These are phyloP conservation scores for Ananas comosus DNA, from an alignment of 176 grass and related monocot species.

Conservation along the genomic window DNA sequence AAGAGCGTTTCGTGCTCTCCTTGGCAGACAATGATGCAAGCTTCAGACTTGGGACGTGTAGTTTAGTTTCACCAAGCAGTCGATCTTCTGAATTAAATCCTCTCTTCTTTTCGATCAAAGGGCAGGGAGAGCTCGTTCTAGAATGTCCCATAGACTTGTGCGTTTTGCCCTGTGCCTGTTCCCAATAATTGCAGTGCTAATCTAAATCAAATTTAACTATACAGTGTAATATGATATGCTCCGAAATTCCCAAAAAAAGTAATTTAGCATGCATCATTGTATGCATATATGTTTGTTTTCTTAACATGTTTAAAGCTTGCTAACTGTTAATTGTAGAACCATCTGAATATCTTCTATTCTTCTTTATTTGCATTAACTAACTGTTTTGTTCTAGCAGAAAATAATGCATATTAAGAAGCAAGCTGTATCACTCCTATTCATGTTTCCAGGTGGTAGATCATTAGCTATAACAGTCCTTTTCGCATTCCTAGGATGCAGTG, in stretches of 20 bases:
- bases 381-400: not conserved
- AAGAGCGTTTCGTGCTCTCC: not conserved
- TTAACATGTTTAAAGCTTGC: not conserved
- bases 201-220: not conserved
- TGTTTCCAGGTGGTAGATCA: not conserved
- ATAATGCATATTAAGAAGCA: not conserved
- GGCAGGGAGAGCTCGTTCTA: not conserved
- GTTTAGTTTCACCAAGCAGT: slow-evolving; percentile 17
- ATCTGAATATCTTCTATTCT: not conserved
- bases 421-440: not conserved
- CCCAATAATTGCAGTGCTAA: not conserved
- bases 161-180: not conserved
- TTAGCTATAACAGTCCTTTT: not conserved
- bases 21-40: slow-evolving; percentile 1
- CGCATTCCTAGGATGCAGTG: not conserved
- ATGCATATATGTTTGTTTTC: not conserved
- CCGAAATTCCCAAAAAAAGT: not conserved
- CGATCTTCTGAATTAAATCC: slow-evolving; percentile 11
- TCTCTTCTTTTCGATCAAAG: not conserved
- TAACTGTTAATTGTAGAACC: not conserved
- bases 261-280: not conserved
- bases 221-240: not conserved
- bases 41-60: slow-evolving; percentile 16
- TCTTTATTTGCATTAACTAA: not conserved
- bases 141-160: not conserved